Evolutionary conservation across 2,329 filamentous ascomycete genomes (phyloP), one percentile per base, ranked within the genome.

Genomic region (Leptographium galeiforme): DNA sequence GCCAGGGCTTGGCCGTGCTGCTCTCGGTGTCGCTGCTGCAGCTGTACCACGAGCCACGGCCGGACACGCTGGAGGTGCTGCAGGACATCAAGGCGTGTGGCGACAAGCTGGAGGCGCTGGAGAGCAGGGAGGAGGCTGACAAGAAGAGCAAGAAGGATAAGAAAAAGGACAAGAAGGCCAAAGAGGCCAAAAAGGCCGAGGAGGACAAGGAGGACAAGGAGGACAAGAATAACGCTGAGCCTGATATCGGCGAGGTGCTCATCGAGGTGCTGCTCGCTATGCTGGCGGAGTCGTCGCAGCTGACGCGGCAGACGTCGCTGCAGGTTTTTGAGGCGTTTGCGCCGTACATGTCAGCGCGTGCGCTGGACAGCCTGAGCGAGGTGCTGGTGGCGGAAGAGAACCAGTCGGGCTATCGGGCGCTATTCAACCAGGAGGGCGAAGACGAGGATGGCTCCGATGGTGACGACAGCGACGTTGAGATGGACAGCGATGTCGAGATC

Each of bases 181-280:
- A 25, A 33, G 33, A 33, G 19, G 16, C 6, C 11, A 48, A 50
- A 10, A 36, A 53, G 39, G 50, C 48, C 12, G 76, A 81, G 59
- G 71, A 75, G 50, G 68, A 69, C 0, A 74, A 79, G 57, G 16
- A 48, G 19, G 68, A 53, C 40, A 78, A 41, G 72, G 79, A 61
- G 67, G 71, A 38, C n/a, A 43, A 5, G 32, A 19, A 36, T 34
- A 43, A 36, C 5, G 53, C 40, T 1, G 50, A 53, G 12, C 55
- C 60, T 1, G 78, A 77, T 8, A 73, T 74, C 12, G 85, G 88
- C 0, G 82, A 87, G 62, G 76, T 88, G 32, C 69, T 96, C 10
- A 82, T 96, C 2, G 93, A 97, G 63, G 86, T 97, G 51, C 69
- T 98, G 8, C 73, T 97, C n/a, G 87, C 88, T 51, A 89, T 97